Conservation (phyloP, 208 protist species). For the Crithidia expoeki region DNA sequence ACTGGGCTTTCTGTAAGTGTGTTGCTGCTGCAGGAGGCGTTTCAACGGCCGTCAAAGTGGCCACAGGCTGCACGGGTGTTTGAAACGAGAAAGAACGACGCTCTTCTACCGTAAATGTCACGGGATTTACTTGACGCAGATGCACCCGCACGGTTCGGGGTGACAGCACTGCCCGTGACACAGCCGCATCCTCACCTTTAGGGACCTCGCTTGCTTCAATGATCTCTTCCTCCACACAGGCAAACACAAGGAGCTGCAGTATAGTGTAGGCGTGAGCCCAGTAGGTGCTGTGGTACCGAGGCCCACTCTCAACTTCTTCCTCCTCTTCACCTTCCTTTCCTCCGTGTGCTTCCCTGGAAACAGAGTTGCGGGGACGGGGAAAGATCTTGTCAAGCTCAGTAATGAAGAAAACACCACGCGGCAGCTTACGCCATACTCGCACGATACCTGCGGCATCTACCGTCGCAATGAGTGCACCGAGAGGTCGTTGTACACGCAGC, state of each 20-base stretch:
- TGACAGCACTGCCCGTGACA: not conserved
- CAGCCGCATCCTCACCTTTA: not conserved
- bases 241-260: constrained; percentile 41
- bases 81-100: constrained; percentile 46
- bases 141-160: constrained; percentile 44
- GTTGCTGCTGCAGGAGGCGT: not conserved
- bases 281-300: constrained; percentile 12
- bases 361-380: not conserved
- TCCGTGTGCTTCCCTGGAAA: not conserved
- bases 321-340: not conserved
- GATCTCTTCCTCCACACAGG: constrained; percentile 36
- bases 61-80: constrained; percentile 23
- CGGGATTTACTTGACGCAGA: constrained; percentile 46
- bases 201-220: not conserved
- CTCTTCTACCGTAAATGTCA: constrained; percentile 61
- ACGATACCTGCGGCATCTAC: constrained; percentile 55
- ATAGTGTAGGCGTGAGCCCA: constrained; percentile 31
- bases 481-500: constrained; percentile 51
- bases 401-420: constrained; percentile 64
- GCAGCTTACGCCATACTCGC: constrained; percentile 76
- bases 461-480: constrained; percentile 56
- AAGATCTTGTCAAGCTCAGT: constrained; percentile 59
- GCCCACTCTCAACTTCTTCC: not conserved
- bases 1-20: not conserved
- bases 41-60: constrained; percentile 1